Evolutionary conservation across 148 eudicot genomes (phyloP).

Genomic region (Arctostaphylos glauca): DNA sequence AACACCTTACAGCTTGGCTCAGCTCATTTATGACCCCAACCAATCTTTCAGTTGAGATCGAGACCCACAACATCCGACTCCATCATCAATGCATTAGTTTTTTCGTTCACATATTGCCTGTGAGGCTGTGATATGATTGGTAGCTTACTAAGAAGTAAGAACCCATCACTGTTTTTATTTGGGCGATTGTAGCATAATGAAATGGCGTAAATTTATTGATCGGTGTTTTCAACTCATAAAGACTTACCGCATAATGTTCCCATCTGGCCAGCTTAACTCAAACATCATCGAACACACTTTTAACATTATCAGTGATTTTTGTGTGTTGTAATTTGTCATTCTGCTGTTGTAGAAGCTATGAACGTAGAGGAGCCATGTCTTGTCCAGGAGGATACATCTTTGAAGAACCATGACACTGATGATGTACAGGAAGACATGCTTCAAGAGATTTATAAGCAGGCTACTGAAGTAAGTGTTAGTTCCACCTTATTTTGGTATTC

Average conservation of each 20-base stretch:
- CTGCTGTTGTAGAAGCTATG: conserved; percentile 34
- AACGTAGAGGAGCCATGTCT: conserved; percentile 35
- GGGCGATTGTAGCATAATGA: not conserved
- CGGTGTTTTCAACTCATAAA: not conserved
- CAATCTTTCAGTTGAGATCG: not conserved
- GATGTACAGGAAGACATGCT: conserved; percentile 52
- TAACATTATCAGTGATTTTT: not conserved
- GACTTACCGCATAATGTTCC: not conserved
- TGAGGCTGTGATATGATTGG: not conserved
- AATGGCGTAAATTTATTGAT: too few species aligned
- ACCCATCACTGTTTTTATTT: not conserved
- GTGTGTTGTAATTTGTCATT: conserved; percentile 12
- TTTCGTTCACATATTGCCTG: not conserved
- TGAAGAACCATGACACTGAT: conserved; percentile 31
- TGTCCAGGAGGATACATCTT: conserved; percentile 29
- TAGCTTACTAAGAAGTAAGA: not conserved
- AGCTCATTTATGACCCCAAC: not conserved
- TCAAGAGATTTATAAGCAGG: conserved; percentile 43
- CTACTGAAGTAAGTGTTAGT: conserved; percentile 47
- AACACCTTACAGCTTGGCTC: not conserved
- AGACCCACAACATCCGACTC: not conserved
- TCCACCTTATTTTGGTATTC: not conserved
- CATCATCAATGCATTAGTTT: not conserved
- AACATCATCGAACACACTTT: not conserved
- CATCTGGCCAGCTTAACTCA: not conserved